These are phyloP conservation scores for Neospora caninum DNA, from an alignment of 169 alveolate species.

Conservation along the genomic window DNA sequence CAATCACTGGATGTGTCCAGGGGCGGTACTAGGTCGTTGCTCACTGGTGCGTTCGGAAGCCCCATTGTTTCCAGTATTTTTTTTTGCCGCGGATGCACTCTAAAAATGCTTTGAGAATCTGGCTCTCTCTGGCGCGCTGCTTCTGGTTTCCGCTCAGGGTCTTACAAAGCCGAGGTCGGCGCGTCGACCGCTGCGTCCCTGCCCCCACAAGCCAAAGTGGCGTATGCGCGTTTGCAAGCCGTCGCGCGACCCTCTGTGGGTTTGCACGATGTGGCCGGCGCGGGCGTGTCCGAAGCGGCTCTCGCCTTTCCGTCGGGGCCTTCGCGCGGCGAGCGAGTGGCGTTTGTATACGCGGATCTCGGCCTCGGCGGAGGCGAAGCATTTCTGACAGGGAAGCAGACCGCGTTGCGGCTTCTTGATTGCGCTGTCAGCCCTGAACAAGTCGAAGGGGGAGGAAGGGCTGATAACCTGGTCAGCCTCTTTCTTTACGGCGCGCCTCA, in stretches of 20 bases:
- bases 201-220: constrained; percentile 66
- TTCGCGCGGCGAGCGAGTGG: constrained; percentile 23
- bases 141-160: constrained; percentile 24
- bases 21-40: too few relatives aligned
- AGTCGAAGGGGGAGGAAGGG: constrained; percentile 63
- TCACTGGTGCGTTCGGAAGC: too few relatives aligned
- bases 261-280: not conserved
- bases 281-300: not conserved
- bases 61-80: too few relatives aligned
- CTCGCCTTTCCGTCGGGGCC: not conserved
- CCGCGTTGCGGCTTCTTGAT: constrained; percentile 45
- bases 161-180: constrained; percentile 66
- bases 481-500: constrained; percentile 9
- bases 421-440: constrained; percentile 62
- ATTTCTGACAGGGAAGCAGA: not conserved
- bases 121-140: too few relatives aligned
- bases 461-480: not conserved
- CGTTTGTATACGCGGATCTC: constrained; percentile 25
- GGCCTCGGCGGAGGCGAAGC: not conserved
- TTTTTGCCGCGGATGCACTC: too few relatives aligned
- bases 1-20: too few relatives aligned
- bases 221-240: constrained; percentile 58
- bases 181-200: constrained; percentile 65
- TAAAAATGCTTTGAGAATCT: too few relatives aligned
- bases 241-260: not conserved